A percentile compares a stretch with the other conserved stretches of the same genome.
Conservation (phyloP, 352 stramenopile species). For the Globisporangium polare region DNA sequence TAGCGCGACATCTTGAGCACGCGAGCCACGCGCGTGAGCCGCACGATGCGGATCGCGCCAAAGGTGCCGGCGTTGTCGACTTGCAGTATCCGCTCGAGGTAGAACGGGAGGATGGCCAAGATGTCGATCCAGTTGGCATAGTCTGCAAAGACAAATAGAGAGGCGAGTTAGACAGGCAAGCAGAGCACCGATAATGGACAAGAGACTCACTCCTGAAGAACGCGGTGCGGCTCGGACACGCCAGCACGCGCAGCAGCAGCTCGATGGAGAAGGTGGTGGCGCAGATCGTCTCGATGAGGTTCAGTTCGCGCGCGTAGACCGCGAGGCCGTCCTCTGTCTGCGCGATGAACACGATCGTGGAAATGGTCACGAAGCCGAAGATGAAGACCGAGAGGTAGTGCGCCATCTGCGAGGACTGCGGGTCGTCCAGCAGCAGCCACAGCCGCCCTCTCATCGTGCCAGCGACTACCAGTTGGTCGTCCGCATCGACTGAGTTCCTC, state of each 20-base stretch:
- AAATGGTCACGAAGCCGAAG: conserved; percentile 63
- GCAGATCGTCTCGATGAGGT: conserved; percentile 43
- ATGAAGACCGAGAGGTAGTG: conserved; percentile 62
- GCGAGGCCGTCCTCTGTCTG: conserved; percentile 54
- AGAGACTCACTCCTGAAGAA: conserved; percentile 48
- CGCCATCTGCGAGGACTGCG: conserved; percentile 50
- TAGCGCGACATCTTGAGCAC: conserved; percentile 88
- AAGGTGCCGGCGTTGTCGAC: conserved; percentile 63
- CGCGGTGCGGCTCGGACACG: conserved; percentile 35
- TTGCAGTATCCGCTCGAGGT: conserved; percentile 66
- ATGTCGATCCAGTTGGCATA: conserved; percentile 83
- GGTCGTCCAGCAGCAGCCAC: conserved; percentile 68
- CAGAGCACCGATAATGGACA: no score
- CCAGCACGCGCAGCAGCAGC: conserved; percentile 42
- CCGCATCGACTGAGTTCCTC: not conserved
- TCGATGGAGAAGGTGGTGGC: conserved; percentile 60
- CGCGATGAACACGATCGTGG: conserved; percentile 62
- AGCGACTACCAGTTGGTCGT: not conserved
- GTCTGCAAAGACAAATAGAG: conserved; percentile 23
- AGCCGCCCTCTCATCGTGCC: conserved; percentile 6
- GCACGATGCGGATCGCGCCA: conserved; percentile 77
- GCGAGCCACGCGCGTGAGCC: conserved; percentile 74
- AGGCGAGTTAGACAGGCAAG: not conserved
- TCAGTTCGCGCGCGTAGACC: conserved; percentile 28
- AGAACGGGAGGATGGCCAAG: conserved; percentile 80